Percentiles rank a stretch among this genome's conserved stretches.
These are phyloP conservation scores for Suillus occidentalis DNA, from an alignment of 768 basidiomycete genomes.

Conservation along the genomic window DNA sequence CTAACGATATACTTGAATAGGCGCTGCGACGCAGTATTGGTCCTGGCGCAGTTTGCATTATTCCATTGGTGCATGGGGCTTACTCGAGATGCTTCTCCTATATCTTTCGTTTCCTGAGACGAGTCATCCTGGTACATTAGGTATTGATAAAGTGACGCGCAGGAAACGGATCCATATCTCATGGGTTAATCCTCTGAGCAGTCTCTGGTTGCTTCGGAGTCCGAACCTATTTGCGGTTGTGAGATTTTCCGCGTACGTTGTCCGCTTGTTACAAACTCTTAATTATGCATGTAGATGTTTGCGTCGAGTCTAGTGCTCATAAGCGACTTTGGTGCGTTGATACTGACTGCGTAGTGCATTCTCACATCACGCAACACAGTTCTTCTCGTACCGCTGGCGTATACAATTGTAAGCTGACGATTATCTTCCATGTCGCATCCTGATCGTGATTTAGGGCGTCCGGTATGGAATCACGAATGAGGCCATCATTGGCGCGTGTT, in stretches of 20 bases:
- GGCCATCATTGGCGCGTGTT: slow-evolving; percentile 22
- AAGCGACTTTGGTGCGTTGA: slow-evolving; percentile 36
- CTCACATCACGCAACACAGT: slow-evolving; percentile 17
- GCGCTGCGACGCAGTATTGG: slow-evolving; percentile 48
- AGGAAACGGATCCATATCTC: slow-evolving; percentile 13
- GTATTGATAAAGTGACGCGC: slow-evolving; percentile 24
- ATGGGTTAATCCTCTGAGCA: slow-evolving; percentile 34
- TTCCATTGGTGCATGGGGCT: slow-evolving; percentile 39
- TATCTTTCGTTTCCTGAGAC: slow-evolving; percentile 34
- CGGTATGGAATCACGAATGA: slow-evolving; percentile 26
- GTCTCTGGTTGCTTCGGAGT: slow-evolving; percentile 28
- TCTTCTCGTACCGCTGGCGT: slow-evolving; percentile 60
- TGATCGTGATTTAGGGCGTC: slow-evolving; percentile 44
- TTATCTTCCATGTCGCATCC: background rate
- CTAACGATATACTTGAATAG: slow-evolving; percentile 19
- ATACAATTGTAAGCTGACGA: slow-evolving; percentile 53
- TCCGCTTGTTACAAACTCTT: background rate
- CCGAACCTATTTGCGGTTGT: slow-evolving; percentile 31
- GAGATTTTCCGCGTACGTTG: background rate
- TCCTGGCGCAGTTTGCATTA: slow-evolving; percentile 61
- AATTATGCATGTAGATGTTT: slow-evolving; percentile 35
- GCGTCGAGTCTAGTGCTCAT: slow-evolving; percentile 33
- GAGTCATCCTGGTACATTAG: slow-evolving; percentile 31
- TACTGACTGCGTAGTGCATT: background rate
- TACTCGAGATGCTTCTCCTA: slow-evolving; percentile 28